Evolutionary conservation across 768 basidiomycete species (phyloP).

Genomic region (Boletus eberwhitei): DNA sequence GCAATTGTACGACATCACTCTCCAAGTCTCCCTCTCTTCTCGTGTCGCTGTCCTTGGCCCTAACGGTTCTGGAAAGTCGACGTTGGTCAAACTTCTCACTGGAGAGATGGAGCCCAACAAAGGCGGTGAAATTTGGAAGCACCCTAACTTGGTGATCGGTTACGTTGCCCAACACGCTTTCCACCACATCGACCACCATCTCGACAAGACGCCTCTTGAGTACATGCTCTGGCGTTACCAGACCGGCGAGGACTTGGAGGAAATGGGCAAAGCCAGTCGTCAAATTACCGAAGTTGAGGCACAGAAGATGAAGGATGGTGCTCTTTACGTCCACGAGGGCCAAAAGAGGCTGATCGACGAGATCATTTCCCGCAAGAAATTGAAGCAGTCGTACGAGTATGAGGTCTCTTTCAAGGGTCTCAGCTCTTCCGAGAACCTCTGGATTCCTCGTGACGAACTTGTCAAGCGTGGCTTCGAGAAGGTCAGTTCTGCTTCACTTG

Average conservation of each 20-base stretch:
- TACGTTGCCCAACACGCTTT: constrained; percentile 99
- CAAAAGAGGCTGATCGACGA: constrained; percentile 95
- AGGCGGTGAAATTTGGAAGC: constrained; percentile 98
- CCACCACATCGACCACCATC: constrained; percentile 98
- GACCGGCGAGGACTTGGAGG: constrained; percentile 98
- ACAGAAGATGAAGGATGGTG: constrained; percentile 97
- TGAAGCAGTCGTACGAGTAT: constrained; percentile 99
- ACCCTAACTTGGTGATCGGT: constrained; percentile 98
- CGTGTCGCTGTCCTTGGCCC: constrained; percentile 98
- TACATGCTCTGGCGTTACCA: constrained; percentile 99
- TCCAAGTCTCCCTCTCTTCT: constrained; percentile 96
- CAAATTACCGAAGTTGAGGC: constrained; percentile 84
- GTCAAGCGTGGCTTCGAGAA: constrained; percentile 99
- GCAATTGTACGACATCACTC: constrained; percentile 90
- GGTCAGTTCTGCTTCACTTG: constrained; percentile 33
- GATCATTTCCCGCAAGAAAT: constrained; percentile 88
- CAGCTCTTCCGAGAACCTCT: constrained; percentile 97
- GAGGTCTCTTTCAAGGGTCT: constrained; percentile 95
- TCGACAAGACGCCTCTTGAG: constrained; percentile 98
- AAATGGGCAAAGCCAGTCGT: constrained; percentile 89
- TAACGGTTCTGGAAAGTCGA: constrained; percentile 98
- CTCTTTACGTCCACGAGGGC: constrained; percentile 81
- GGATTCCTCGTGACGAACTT: constrained; percentile 94
- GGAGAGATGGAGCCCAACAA: constrained; percentile 96
- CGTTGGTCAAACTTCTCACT: constrained; percentile 93